Conservation (phyloP, 768 basidiomycete species). For the Butyriboletus loyo region DNA sequence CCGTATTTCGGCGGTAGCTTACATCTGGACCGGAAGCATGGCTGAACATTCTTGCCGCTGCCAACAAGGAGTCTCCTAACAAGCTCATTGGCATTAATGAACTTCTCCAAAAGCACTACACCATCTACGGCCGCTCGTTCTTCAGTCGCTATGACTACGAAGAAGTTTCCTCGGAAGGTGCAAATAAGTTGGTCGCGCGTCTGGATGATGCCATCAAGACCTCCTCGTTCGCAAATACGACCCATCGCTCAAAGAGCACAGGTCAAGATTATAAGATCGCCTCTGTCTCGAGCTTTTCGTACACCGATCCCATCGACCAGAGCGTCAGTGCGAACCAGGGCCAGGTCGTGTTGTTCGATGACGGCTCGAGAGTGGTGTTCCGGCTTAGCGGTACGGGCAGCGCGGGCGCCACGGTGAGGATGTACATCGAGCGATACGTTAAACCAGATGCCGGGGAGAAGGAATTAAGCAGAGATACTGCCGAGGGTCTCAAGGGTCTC, state of each 20-base stretch:
- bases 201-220: constrained; percentile 70
- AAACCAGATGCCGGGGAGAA: constrained; percentile 62
- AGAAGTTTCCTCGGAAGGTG: constrained; percentile 90
- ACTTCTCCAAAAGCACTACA: constrained; percentile 82
- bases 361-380: constrained; percentile 94
- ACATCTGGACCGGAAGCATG: constrained; percentile 57
- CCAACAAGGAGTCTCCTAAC: constrained; percentile 70
- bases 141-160: constrained; percentile 99
- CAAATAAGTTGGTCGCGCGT: constrained; percentile 77
- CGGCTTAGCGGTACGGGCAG: constrained; percentile 95
- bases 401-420: constrained; percentile 91
- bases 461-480: constrained; percentile 72
- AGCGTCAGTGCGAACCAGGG: constrained; percentile 95
- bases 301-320: constrained; percentile 97
- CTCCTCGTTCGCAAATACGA: constrained; percentile 64
- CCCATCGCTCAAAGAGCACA: constrained; percentile 65
- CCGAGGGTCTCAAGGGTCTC: constrained; percentile 88
- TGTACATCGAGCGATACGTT: constrained; percentile 95
- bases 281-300: constrained; percentile 83
- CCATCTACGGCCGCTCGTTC: constrained; percentile 93
- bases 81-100: constrained; percentile 89
- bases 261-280: constrained; percentile 73
- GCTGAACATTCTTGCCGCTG: constrained; percentile 95
- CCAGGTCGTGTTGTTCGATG: constrained; percentile 85
- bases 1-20: constrained; percentile 6